Conservation (phyloP, 2,329 filamentous ascomycete species). For the Truncatella angustata region DNA sequence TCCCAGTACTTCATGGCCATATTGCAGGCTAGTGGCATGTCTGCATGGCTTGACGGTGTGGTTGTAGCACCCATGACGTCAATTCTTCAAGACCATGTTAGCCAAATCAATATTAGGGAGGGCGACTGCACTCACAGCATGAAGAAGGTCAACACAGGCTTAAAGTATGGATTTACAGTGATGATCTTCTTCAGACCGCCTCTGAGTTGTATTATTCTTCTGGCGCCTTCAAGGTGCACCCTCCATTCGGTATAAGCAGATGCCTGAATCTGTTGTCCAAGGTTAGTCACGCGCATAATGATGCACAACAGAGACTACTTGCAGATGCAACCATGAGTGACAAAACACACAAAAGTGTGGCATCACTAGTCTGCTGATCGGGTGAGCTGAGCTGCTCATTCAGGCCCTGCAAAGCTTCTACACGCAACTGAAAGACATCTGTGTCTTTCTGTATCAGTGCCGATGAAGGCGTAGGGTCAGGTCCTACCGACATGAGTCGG, state of each 20-base stretch:
- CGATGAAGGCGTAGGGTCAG: constrained; percentile 7
- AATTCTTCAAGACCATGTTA: neutral
- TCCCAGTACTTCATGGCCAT: constrained; percentile 15
- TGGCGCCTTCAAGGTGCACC: constrained; percentile 14
- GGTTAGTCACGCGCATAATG: neutral
- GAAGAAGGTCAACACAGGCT: constrained; percentile 12
- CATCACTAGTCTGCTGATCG: constrained; percentile 12
- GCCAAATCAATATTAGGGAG: neutral
- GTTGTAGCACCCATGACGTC: constrained; percentile 13
- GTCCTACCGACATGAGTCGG: constrained; percentile 10
- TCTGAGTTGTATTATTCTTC: constrained; percentile 13
- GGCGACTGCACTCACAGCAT: constrained; percentile 7
- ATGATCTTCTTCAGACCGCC: constrained; percentile 13
- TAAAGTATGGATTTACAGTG: constrained; percentile 11
- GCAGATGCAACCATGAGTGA: constrained; percentile 13
- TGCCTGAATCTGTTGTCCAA: constrained; percentile 12
- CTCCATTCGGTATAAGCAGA: constrained; percentile 14
- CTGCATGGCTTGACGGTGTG: constrained; percentile 6
- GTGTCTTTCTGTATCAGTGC: constrained; percentile 8
- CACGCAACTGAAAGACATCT: constrained; percentile 11
- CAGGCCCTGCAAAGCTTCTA: constrained; percentile 8
- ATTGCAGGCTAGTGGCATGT: constrained; percentile 11
- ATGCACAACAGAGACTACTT: neutral
- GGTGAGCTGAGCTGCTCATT: constrained; percentile 11
- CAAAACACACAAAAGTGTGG: constrained; percentile 12